Conservation (phyloP, 352 stramenopile species). For the Phytophthora multivora region DNA sequence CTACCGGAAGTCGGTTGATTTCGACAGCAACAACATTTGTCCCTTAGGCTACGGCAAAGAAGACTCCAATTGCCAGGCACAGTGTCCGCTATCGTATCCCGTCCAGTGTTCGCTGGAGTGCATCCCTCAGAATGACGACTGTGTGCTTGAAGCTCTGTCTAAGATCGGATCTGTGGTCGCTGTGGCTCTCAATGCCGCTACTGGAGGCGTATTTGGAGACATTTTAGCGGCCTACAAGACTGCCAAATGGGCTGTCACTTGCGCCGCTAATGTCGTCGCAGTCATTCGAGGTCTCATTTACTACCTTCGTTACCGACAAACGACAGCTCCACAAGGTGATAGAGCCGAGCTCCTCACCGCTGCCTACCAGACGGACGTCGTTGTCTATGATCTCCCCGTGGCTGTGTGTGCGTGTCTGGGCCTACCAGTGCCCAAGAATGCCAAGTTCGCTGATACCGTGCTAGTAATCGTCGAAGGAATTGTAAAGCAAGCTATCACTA, state of each 20-base stretch:
- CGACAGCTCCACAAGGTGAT: conserved; percentile 20
- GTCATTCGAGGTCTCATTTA: conserved; percentile 25
- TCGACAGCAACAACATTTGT: conserved; percentile 33
- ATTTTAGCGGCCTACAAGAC: conserved; percentile 27
- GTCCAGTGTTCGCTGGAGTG: conserved; percentile 41
- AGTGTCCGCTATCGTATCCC: conserved; percentile 42
- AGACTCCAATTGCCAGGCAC: conserved; percentile 20
- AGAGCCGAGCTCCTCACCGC: conserved; percentile 21
- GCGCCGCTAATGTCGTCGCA: conserved; percentile 24
- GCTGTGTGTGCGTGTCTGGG: conserved; percentile 24
- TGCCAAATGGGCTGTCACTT: conserved; percentile 31
- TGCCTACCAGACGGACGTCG: conserved; percentile 26
- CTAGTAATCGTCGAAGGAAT: conserved; percentile 33
- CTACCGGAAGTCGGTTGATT: conserved; percentile 27
- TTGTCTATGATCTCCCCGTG: conserved; percentile 23
- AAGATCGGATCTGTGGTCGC: conserved; percentile 35
- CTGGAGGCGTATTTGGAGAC: conserved; percentile 28
- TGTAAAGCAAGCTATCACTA: conserved; percentile 33
- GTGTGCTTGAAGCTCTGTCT: conserved; percentile 20
- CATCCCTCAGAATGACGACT: conserved; percentile 48
- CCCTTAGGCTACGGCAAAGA: conserved; percentile 31
- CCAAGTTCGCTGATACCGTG: conserved; percentile 15
- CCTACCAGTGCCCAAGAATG: conserved; percentile 9
- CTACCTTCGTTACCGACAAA: conserved; percentile 29
- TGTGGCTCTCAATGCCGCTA: conserved; percentile 30